Percentiles rank a stretch among this genome's conserved stretches.
These are phyloP conservation scores for Monilinia laxa DNA, from an alignment of 2,329 filamentous ascomycete species.

Conservation along the genomic window DNA sequence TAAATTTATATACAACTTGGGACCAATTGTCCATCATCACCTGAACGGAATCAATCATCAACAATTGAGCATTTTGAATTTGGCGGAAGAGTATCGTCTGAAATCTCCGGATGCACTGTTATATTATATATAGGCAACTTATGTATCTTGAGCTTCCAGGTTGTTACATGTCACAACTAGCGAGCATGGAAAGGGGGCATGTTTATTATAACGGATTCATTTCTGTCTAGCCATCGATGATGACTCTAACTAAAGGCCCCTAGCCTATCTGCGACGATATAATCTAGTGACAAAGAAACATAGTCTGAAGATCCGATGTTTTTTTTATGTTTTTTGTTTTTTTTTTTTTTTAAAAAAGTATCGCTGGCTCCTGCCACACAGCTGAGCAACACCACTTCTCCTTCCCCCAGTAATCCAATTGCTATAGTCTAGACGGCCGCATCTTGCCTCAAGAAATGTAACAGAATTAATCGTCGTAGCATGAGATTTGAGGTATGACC, in stretches of 20 bases:
- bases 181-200: not conserved
- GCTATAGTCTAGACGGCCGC: slow-evolving; percentile 10
- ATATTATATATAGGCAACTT: too few relatives aligned
- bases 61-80: too few relatives aligned
- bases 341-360: slow-evolving; percentile 4
- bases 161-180: not conserved
- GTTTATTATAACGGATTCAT: slow-evolving; percentile 23
- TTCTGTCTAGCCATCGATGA: slow-evolving; percentile 16
- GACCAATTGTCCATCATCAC: too few relatives aligned
- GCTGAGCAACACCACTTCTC: slow-evolving; percentile 4
- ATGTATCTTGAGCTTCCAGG: not conserved
- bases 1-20: too few relatives aligned
- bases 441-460: slow-evolving; percentile 16
- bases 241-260: slow-evolving; percentile 4
- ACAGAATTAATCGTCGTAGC: slow-evolving; percentile 14
- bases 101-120: too few relatives aligned
- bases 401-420: slow-evolving; percentile 21
- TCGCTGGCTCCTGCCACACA: slow-evolving; percentile 6
- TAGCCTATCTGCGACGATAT: slow-evolving; percentile 11
- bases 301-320: slow-evolving; percentile 16
- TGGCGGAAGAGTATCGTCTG: too few relatives aligned
- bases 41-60: too few relatives aligned
- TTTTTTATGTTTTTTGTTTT: slow-evolving; percentile 19
- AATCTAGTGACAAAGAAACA: slow-evolving; percentile 17
- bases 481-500: slow-evolving; percentile 19